Evolutionary conservation across 2,329 filamentous ascomycete species (phyloP), one percentile per base, ranked within the genome.

Genomic region (Macrophomina tecta): DNA sequence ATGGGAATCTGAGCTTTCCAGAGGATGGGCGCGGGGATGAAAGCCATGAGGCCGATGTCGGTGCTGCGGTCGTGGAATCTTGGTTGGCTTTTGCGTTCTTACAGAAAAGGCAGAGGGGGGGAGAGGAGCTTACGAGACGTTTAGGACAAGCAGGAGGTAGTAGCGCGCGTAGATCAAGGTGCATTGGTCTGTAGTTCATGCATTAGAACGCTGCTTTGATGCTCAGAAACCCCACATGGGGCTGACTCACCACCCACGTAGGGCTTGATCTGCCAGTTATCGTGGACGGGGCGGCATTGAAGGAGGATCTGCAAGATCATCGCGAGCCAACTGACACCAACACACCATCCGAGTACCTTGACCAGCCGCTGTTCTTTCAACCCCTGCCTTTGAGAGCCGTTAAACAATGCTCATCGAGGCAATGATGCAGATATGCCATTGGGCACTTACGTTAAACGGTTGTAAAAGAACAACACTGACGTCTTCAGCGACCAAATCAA

Each of bases 401-500:
- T 18, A 18, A 18, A 18, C 1, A 18, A 18, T 18, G 18, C 18
- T 18, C 18, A 9, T 58, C 18, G 42, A 34, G 30, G 40, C 30
- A 4, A 18, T 7, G 5, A 14, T 3, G 30, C 30, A 28, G 65
- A 1, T 76, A 45, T 2, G 72, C 74, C 4, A 74, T 68, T 75
- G 1, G 11, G 8, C n/a, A 70, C 78, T 63, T 73, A 82, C 80
- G 81, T 82, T 68, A 83, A 74, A 46, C 81, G 76, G 58, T 76
- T 73, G 68, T 80, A 82, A 65, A 81, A 79, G 68, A 77, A 82
- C 12, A 82, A 69, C 70, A 82, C 80, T 66, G 78, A 79, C 4
- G 75, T 78, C 66, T 83, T 82, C 32, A 83, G 72, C 3, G 51
- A 74, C 78, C 81, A 82, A 34, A 82, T 81, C 11, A 82, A 69